phyloP scores from a whole-genome alignment of 768 basidiomycete species.

The Suillus luteus region DNA sequence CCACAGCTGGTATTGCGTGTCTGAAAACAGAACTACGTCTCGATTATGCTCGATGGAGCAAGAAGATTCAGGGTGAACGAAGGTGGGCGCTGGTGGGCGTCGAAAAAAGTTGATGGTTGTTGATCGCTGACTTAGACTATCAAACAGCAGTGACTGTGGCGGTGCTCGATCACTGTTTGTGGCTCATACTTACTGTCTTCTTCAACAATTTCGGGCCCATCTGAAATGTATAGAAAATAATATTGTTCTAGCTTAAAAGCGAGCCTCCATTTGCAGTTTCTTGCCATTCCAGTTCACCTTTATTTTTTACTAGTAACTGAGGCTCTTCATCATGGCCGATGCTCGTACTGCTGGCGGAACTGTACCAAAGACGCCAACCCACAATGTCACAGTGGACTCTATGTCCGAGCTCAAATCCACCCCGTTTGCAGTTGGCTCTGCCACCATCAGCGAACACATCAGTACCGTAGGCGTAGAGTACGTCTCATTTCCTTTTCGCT shows the following conservation, averaged over 20 bases:
- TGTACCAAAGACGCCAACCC: background rate
- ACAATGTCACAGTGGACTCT: too few species aligned
- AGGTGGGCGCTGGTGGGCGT: background rate
- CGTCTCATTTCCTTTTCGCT: background rate
- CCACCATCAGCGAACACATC: slow-evolving; percentile 1
- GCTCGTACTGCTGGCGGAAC: too few species aligned
- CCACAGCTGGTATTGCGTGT: background rate
- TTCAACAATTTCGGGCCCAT: background rate
- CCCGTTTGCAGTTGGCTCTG: slow-evolving; percentile 4
- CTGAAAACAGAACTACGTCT: background rate
- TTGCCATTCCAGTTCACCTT: background rate
- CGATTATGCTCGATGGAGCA: background rate
- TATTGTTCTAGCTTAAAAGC: background rate
- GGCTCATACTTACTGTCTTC: too few species aligned
- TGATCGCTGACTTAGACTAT: background rate
- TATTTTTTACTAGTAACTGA: background rate
- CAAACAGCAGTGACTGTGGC: too few species aligned
- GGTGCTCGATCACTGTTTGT: too few species aligned
- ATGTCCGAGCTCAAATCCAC: background rate
- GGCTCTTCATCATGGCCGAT: background rate
- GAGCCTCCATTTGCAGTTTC: background rate
- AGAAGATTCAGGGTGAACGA: background rate
- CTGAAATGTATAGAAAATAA: background rate
- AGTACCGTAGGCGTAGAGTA: background rate
- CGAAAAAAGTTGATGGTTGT: background rate